Evolutionary conservation across 2,329 filamentous ascomycete genomes (phyloP), one percentile per base, ranked within the genome.

Genomic region (Fusarium duplospermum): DNA sequence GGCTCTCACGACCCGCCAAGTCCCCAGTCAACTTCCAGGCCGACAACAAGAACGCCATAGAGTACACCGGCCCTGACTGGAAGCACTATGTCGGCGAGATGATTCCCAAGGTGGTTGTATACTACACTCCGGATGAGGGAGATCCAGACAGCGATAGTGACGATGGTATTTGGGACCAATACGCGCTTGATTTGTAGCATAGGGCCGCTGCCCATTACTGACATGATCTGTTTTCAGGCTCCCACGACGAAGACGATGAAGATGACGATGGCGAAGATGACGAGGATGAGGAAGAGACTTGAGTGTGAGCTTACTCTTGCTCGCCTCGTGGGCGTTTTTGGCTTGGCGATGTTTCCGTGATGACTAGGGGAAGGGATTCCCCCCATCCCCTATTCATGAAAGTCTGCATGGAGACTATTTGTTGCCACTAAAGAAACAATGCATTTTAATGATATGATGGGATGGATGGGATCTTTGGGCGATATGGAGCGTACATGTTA

Each of bases 51-150:
- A 11, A 14, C 1, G 50, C 22, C 10, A 69, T 75, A 14, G 63
- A 79, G 22, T 84, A 84, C 59, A 79, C 76, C 1, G 84, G 84
- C 2, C 68, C 78, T 1, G 82, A 84, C 52, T 83, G 82, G 78
- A 80, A 72, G 61, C 77, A 81, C 29, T 84, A 81, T 64, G 72
- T 83, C 2, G 77, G 75, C 10, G 80, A 82, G 14, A 70, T 81
- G 50, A 76, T 74, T 9, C 66, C 77, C 8, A 64, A 69, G 47
- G 18, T 80, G 4, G 33, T 66, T 9, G 73, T 76, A 29, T 29
- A 56, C 4, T 72, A 70, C 61, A 35, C 47, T 14, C 33, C 13
- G 3, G 67, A 77, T 5, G 62, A 73, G 42, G 67, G 71, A 2
- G 72, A 72, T 7, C 68, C 69, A 4, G 69, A 71, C 6, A 73